Evolutionary conservation across 176 grass and related monocot species (phyloP), one percentile per base, ranked within the genome.

Genomic region (Typha latifolia): DNA sequence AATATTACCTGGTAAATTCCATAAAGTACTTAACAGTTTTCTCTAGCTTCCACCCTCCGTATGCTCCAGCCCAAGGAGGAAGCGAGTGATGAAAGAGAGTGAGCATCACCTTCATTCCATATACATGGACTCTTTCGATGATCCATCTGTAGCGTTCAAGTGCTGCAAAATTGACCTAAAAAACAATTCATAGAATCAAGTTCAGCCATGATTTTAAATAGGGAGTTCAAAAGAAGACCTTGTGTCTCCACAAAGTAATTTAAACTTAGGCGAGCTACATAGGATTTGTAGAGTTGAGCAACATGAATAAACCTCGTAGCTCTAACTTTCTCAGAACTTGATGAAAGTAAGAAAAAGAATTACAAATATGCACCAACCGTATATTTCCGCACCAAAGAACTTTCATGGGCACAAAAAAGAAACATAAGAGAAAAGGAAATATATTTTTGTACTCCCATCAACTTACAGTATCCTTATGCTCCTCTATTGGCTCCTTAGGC

Each of bases 41-140:
- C 82, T 96, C 93, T 76, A 80, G 66, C 76, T 75, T 96, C 93
- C 93, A 96, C 2, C 93, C 92, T 18, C 93, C 93, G 80, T 89
- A 96, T 62, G 78, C 69, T 84, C 82, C 93, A 80, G 93, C 85
- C 93, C 93, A 96, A 74, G 93, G 82, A 86, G 93, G 93, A 74
- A 96, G 88, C 16, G 82, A 96, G 67, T 91, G 93, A 81, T 89
- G 88, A 83, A 89, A 96, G 3, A 91, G 62, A 26, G 93, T 96
- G 68, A 96, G 87, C 88, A 96, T 91, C 68, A 96, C 93, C 75
- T 91, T 96, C 93, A 96, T 96, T 72, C 80, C 93, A 64, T 91
- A 86, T 69, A 68, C 80, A 31, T 49, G 79, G 66, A 91, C 88
- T 79, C 80, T 91, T 66, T 86, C 82, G 49, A 96, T 82, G 61